Conservation (phyloP, 2,329 filamentous ascomycete genomes). For the Ophiostoma sp. region DNA sequence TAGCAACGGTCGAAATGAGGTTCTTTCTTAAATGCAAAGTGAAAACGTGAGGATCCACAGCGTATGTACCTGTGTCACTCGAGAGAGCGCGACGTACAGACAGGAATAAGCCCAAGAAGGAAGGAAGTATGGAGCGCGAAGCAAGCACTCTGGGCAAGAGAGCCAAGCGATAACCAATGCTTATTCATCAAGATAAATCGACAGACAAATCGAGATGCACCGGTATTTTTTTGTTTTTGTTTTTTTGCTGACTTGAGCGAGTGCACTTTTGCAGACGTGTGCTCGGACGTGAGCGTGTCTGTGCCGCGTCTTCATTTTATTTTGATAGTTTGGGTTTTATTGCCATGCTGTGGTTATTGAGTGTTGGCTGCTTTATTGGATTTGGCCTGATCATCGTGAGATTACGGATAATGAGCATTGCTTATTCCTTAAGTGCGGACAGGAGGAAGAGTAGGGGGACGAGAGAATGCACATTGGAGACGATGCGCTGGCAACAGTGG, state of each 20-base stretch:
- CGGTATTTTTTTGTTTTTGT: neutral
- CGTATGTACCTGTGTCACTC: neutral
- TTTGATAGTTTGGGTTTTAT: neutral
- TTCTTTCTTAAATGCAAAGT: conserved; percentile 14
- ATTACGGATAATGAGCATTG: neutral
- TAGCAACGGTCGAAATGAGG: conserved; percentile 25
- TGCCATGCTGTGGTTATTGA: neutral
- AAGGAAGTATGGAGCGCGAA: neutral
- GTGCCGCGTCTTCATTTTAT: neutral
- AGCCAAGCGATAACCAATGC: neutral
- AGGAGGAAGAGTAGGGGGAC: neutral
- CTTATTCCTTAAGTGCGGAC: neutral
- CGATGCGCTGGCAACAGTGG: neutral
- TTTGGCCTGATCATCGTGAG: neutral
- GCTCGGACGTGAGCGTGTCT: conserved; percentile 7
- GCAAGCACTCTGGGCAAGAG: conserved; percentile 3
- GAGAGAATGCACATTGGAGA: neutral
- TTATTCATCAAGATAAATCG: neutral
- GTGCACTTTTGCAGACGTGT: neutral
- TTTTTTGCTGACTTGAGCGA: neutral
- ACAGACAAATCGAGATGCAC: neutral
- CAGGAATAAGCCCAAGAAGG: conserved; percentile 2
- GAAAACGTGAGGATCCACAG: neutral
- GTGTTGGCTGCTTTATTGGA: neutral
- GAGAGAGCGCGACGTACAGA: neutral